phyloP scores from a whole-genome alignment of 2,329 filamentous ascomycete genomes.

The Coleophoma eucalyptorum region DNA sequence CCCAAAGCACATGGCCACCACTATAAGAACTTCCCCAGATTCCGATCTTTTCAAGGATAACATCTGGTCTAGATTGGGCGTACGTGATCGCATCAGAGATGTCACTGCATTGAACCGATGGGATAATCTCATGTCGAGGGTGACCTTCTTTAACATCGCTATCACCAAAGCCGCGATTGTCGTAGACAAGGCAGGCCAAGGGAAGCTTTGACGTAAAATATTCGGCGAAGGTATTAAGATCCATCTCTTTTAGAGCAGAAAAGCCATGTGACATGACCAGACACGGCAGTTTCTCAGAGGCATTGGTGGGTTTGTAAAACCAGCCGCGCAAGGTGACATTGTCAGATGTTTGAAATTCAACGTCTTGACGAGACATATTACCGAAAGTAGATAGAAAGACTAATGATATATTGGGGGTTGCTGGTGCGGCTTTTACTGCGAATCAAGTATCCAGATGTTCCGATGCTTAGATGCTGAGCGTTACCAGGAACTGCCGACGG shows the following conservation, averaged over 20 bases:
- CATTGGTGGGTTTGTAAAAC: constrained; percentile 18
- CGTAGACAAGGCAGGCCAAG: constrained; percentile 28
- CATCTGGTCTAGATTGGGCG: constrained; percentile 25
- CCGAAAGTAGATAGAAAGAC: no score
- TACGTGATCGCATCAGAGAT: constrained; percentile 34
- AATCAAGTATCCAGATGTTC: no score
- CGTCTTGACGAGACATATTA: constrained; percentile 18
- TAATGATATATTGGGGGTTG: no score
- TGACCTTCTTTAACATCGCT: constrained; percentile 25
- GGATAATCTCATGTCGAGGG: constrained; percentile 29
- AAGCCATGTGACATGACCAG: constrained; percentile 20
- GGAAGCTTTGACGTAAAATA: constrained; percentile 15
- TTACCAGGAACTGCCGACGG: no score
- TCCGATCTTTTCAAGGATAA: constrained; percentile 28
- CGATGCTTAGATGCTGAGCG: no score
- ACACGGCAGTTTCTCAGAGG: constrained; percentile 9
- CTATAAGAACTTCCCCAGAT: constrained; percentile 33
- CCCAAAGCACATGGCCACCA: constrained; percentile 33
- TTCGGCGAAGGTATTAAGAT: constrained; percentile 19
- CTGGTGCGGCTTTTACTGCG: no score
- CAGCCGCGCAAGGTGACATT: constrained; percentile 25
- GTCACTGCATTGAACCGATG: constrained; percentile 27
- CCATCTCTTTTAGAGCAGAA: constrained; percentile 17
- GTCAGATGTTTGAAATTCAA: constrained; percentile 23
- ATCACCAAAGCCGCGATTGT: constrained; percentile 29